Base-by-base conservation (phyloP, 179 eudicot genomes). In the Carnegiea gigantea region DNA sequence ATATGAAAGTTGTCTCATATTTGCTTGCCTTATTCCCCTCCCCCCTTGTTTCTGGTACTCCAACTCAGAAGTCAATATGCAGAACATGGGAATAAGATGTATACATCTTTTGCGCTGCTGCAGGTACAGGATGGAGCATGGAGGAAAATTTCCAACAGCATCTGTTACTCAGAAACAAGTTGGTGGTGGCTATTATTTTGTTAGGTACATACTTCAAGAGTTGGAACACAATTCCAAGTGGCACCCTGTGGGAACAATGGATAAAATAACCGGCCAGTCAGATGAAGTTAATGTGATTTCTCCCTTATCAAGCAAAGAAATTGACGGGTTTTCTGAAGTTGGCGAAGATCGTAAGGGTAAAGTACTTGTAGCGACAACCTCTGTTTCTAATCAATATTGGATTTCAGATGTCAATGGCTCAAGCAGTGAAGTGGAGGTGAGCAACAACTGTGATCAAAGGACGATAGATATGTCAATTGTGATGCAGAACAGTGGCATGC, bases 101-200 rank as follows among this genome's bases (percentile, higher is more conserved):
- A 51, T 79, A 71, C 23, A 12, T 11, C 51, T 23, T 62, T 33
- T 48, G 30, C 6, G n/a, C 15, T 70, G 40, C 15, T 83, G 82
- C 85, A 83, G 86, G 77, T 83, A 84, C 68, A 81, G 86, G 73
- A 62, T 53, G 59, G n/a, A 48, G 77, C 81, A 81, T 80, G 81
- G 70, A n/a, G 86, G 86, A 28, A 84, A 84, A 65, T 84, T 80
- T 40, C 86, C 86, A 36, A 40, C 78, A 12, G 38, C 48, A 28
- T 18, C 0, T 54, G 20, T 46, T 72, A 65, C 68, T 33, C 12
- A 0, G 59, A 49, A 62, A 49, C 70, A 84, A 59, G 76, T 84
- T 38, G 86, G 86, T 26, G 86, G 86, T 4, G 4, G 23, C 46
- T 64, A 36, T 36, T 80, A 84, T 73, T 28, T 6, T 60, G 33